Evolutionary conservation across 768 basidiomycete genomes (phyloP), one percentile per base, ranked within the genome.

Genomic region (Leucosporidium yakuticum): DNA sequence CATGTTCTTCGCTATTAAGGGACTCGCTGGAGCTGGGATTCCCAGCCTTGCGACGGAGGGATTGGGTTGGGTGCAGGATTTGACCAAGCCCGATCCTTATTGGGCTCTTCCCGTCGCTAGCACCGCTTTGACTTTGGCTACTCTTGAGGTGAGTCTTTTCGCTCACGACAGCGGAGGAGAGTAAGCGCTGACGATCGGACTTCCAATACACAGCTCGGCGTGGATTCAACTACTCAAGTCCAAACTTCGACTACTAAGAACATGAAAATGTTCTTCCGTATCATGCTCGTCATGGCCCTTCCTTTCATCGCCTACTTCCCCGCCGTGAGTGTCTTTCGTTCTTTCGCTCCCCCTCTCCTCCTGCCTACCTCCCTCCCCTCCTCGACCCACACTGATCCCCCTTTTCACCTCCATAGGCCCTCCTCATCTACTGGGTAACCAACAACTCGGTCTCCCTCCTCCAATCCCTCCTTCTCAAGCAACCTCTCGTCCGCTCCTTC

Each of bases 1-100:
- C 20, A 79, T 90, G 80, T 98, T 98, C 83, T 87, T 91, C 72
- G 90, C 85, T 23, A 77, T 95, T 64, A 85, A 85, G 79, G 81
- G 80, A 57, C 83, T 98, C 81, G 86, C 87, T 73, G 80, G 82
- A 59, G 77, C 87, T 55, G 90, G 90, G 0, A 78, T 96, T 25
- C 82, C 82, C 62, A 91, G 91, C 80, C 77, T 97, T 74, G 83
- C 84, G 71, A 80, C 86, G 69, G 91, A 90, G 66, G 92, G 94
- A 0, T 77, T 91, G 36, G 81, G 78, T 55, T 85, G 86, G 79
- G 77, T 94, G 49, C 85, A 86, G 0, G 88, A 97, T 78, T 79
- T 98, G 70, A 91, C 91, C 0, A 77, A 82, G 4, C 76, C 85
- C n/a, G 90, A 91, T 76, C 91, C 92, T 19, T 85, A 84, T 61